A percentile compares a stretch with the other conserved stretches of the same genome.
phyloP scores from a whole-genome alignment of 257 asterid species.

The Primulina eburnea region DNA sequence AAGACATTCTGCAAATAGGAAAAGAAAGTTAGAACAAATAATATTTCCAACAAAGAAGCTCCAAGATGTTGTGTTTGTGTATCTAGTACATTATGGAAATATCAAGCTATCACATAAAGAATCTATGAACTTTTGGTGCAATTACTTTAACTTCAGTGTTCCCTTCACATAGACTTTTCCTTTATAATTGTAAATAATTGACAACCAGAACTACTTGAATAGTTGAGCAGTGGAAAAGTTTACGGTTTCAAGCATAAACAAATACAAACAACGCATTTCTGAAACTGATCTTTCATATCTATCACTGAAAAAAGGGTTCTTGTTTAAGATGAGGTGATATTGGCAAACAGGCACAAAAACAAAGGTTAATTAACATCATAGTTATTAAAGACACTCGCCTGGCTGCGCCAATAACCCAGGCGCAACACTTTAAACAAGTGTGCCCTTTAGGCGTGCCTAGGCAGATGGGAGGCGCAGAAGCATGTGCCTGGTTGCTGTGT shows the following conservation, averaged over 20 bases:
- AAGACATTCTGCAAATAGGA: background rate
- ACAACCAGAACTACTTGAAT: background rate
- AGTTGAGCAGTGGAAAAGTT: no score
- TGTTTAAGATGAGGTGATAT: constrained; percentile 1
- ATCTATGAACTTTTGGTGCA: background rate
- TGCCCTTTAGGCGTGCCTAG: no score
- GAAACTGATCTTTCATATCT: background rate
- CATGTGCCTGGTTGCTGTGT: no score
- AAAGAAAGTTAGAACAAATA: background rate
- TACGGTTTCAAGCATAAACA: background rate
- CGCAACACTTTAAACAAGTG: no score
- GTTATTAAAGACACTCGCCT: no score
- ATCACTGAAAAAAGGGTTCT: background rate
- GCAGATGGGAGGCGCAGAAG: no score
- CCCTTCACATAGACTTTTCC: background rate
- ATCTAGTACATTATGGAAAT: background rate
- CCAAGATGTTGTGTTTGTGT: no score
- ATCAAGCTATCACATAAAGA: background rate
- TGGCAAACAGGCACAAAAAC: background rate
- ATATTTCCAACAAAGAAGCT: background rate
- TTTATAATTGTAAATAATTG: no score
- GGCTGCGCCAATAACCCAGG: no score
- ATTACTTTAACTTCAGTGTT: background rate
- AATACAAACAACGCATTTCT: background rate
- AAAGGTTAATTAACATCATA: background rate